Base-by-base conservation (phyloP, 768 basidiomycete genomes). In the Rhizopogon vesiculosus region DNA sequence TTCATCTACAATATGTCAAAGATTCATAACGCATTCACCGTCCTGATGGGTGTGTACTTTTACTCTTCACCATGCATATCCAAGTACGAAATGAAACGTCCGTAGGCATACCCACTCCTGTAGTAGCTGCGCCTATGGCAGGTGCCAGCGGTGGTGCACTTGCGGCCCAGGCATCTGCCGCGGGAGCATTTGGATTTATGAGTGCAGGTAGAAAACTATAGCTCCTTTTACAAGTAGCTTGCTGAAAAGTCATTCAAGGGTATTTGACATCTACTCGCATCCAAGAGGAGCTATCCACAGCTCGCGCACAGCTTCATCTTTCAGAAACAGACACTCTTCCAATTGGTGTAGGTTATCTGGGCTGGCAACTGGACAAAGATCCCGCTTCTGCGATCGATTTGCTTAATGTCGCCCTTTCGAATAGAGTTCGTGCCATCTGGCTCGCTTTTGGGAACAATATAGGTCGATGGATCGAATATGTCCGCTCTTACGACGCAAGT, bases 111-210 rank as follows among this genome's bases (percentile, higher is more conserved):
- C 70, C 74, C 46, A 74, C 78, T 16, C 90, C 90, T 25, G 67
- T 91, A 42, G 72, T 91, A 5, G 73, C 75, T 16, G 82, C 83
- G 1, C 80, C 89, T 1, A 92, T 92, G 90, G 84, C 84, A 0
- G 82, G 81, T 13, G 88, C 81, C 3, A 78, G 82, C 55, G 85
- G 86, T 45, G 88, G 85, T 45, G 67, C 66, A 18, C 65, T 86
- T 19, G 84, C 85, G 25, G 82, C 84, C 5, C 75, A 81, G 53
- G 85, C 88, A 33, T 76, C 81, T 18, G 75, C 77, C 2, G 89
- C 74, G 7, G 91, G 91, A 19, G 91, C 86, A 15, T 85, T 91
- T 54, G 91, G 88, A 1, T 91, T 92, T 66, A 60, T 91, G 0
- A 76, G 81, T n/a, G 76, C 81, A 68, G 85, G 88, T 84, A 60